A percentile compares a stretch with the other conserved stretches of the same genome.
phyloP scores from a whole-genome alignment of 2,329 filamentous ascomycete species.

The Epichloe typhina region DNA sequence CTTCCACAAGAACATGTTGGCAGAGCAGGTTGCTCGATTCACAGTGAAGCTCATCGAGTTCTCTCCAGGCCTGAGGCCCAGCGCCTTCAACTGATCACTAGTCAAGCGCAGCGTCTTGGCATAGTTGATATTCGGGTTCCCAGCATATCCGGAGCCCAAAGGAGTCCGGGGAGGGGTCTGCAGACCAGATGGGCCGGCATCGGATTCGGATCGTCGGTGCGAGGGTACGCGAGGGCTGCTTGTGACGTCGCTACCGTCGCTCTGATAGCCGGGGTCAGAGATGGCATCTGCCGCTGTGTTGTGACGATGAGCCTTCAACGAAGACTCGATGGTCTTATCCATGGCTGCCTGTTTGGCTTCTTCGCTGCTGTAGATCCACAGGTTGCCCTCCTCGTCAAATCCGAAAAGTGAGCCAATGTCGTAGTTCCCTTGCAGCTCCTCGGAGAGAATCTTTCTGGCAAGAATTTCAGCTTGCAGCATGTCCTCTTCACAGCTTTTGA shows the following conservation, averaged over 20 bases:
- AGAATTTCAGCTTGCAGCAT: slow-evolving; percentile 85
- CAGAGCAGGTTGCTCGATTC: slow-evolving; percentile 82
- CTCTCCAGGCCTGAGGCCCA: slow-evolving; percentile 70
- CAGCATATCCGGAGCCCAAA: slow-evolving; percentile 47
- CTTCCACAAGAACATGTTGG: slow-evolving; percentile 88
- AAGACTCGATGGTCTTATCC: slow-evolving; percentile 44
- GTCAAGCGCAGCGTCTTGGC: slow-evolving; percentile 93
- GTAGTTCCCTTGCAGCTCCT: slow-evolving; percentile 88
- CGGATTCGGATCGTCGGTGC: slow-evolving; percentile 56
- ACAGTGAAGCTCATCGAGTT: slow-evolving; percentile 96
- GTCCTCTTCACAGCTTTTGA: slow-evolving; percentile 89
- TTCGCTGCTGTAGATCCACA: slow-evolving; percentile 99
- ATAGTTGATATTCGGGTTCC: slow-evolving; percentile 73
- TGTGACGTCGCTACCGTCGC: slow-evolving; percentile 60
- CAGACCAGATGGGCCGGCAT: slow-evolving; percentile 38
- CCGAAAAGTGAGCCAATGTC: slow-evolving; percentile 93
- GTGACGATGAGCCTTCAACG: slow-evolving; percentile 30
- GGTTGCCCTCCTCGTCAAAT: slow-evolving; percentile 85
- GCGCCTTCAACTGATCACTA: slow-evolving; percentile 81
- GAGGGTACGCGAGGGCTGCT: slow-evolving; percentile 30
- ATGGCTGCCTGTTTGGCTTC: slow-evolving; percentile 85
- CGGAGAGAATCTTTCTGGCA: slow-evolving; percentile 79
- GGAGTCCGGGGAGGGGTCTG: slow-evolving; percentile 58
- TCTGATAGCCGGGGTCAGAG: slow-evolving; percentile 92
- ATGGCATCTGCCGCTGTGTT: slow-evolving; percentile 61